Percentiles rank a stretch among this genome's conserved stretches.
phyloP scores from a whole-genome alignment of 306 rosid genomes.

The Pachyrhizus erosus region DNA sequence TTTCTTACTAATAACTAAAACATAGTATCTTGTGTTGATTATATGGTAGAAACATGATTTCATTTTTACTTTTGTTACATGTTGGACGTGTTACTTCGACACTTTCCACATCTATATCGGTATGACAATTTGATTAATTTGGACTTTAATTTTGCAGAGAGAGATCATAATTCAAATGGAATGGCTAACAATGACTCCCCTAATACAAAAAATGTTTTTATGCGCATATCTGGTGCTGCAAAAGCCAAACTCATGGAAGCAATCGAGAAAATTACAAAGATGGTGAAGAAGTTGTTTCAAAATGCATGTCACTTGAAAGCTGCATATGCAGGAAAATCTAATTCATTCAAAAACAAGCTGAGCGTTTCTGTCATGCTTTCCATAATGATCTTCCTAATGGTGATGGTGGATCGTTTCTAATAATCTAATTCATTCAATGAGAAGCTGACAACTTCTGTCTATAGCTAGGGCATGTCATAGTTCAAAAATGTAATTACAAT shows the following conservation, averaged over 20 bases:
- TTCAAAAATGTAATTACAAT: conserved; percentile 51
- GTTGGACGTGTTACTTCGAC: not conserved
- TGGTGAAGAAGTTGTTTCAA: conserved; percentile 54
- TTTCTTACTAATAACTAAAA: not conserved
- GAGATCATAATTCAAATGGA: not conserved
- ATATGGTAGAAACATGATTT: not conserved
- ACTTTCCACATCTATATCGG: not conserved
- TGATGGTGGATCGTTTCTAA: conserved; percentile 60
- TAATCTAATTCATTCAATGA: not conserved
- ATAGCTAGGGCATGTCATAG: conserved; percentile 44
- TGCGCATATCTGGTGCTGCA: conserved; percentile 52
- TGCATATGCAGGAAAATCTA: not conserved
- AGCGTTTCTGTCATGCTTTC: conserved; percentile 70
- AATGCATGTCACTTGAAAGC: not conserved
- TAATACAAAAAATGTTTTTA: not conserved
- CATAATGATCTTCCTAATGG: conserved; percentile 72
- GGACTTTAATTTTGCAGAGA: not conserved
- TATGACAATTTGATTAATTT: not conserved
- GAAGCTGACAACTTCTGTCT: conserved; percentile 5
- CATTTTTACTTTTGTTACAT: not conserved
- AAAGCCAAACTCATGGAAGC: conserved; percentile 56
- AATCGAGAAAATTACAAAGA: conserved; percentile 54
- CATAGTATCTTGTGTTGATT: not conserved
- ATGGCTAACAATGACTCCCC: not conserved
- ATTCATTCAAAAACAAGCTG: conserved; percentile 58